phyloP scores from a whole-genome alignment of 1,284 basidiomycete genomes.

The Xanthoconium separans region DNA sequence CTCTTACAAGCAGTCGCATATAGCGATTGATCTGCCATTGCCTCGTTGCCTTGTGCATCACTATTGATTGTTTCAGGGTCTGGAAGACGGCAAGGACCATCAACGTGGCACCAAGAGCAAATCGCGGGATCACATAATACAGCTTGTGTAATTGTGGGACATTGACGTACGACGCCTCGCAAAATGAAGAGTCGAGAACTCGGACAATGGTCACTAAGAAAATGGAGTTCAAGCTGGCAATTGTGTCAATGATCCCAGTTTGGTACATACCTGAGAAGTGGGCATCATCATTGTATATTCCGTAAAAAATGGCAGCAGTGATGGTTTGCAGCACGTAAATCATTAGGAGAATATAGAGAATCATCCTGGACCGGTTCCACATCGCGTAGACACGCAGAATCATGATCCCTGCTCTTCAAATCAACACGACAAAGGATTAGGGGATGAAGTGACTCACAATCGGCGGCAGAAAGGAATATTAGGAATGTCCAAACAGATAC shows the following conservation, averaged over 20 bases:
- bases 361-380: constrained; percentile 8
- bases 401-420: constrained; percentile 13
- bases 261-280: background rate
- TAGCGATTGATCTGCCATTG: background rate
- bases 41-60: background rate
- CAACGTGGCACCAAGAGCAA: background rate
- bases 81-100: background rate
- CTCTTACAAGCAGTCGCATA: background rate
- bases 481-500: background rate
- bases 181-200: background rate
- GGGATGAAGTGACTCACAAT: constrained; percentile 5
- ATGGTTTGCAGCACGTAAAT: background rate
- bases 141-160: background rate
- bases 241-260: background rate
- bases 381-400: constrained; percentile 18
- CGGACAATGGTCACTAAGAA: background rate
- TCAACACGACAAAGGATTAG: background rate
- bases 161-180: background rate
- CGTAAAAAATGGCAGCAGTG: background rate
- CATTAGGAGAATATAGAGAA: constrained; percentile 4
- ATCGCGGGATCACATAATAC: background rate
- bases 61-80: background rate
- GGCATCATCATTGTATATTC: background rate
- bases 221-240: background rate
- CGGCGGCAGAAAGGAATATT: constrained; percentile 3